Percentiles rank a stretch among this genome's conserved stretches.
Evolutionary conservation across 257 asterid species (phyloP).

Genomic region (Catharanthus roseus): DNA sequence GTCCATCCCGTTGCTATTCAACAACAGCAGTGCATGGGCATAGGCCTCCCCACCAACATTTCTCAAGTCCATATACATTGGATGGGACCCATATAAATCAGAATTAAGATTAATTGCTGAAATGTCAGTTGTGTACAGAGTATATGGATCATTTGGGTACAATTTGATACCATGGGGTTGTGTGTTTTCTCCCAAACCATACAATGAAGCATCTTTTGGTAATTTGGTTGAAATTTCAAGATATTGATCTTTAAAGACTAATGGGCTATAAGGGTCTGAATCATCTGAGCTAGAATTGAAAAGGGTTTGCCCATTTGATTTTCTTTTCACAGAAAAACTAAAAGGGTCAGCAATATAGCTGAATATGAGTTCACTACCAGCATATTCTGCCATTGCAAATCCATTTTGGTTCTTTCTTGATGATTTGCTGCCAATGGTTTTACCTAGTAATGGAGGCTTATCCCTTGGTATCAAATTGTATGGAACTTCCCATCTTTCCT

Average conservation of each 20-base stretch:
- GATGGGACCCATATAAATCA: conserved; percentile 91
- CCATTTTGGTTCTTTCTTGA: conserved; percentile 32
- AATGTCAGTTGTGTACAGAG: conserved; percentile 67
- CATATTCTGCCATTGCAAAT: conserved; percentile 28
- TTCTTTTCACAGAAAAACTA: conserved; percentile 59
- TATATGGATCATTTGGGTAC: conserved; percentile 67
- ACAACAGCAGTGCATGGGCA: conserved; percentile 74
- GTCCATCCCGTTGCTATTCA: conserved; percentile 97
- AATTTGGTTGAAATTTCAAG: conserved; percentile 76
- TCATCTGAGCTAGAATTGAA: conserved; percentile 52
- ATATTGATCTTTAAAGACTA: conserved; percentile 93
- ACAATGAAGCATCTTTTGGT: conserved; percentile 73
- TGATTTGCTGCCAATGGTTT: conserved; percentile 23
- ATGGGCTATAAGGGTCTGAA: conserved; percentile 40
- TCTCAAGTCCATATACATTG: conserved; percentile 89
- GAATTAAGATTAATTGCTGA: conserved; percentile 80
- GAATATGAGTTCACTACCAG: conserved; percentile 60
- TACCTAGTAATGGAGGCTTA: conserved; percentile 37
- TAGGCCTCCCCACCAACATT: conserved; percentile 46
- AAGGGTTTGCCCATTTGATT: conserved; percentile 70
- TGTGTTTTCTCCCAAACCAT: conserved; percentile 84
- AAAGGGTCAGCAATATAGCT: conserved; percentile 68
- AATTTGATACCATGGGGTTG: conserved; percentile 86
- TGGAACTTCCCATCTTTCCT: conserved; percentile 92
- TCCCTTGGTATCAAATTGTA: conserved; percentile 74